A percentile compares a stretch with the other conserved stretches of the same genome.
phyloP scores from a whole-genome alignment of 768 basidiomycete genomes.

The Sistotremastrum niveocremeum region DNA sequence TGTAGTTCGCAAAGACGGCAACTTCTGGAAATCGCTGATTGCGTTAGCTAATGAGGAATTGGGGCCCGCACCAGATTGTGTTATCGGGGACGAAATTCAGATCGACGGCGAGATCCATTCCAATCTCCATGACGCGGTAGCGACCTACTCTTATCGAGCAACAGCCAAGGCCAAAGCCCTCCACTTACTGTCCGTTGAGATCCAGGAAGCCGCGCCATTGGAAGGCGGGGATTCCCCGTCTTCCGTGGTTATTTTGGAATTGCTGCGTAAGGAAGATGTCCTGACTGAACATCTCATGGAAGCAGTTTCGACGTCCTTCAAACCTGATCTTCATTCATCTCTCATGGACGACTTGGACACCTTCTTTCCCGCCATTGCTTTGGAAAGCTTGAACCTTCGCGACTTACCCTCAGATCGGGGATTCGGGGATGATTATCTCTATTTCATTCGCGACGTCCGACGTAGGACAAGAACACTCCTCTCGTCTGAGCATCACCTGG shows the following conservation, averaged over 20 bases:
- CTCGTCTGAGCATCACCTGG: conserved; percentile 28
- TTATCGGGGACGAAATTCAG: conserved; percentile 32
- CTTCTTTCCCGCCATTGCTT: conserved; percentile 43
- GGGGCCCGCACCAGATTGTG: conserved; percentile 60
- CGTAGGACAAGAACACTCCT: conserved; percentile 11
- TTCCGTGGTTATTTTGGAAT: too few species aligned
- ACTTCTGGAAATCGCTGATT: conserved; percentile 61
- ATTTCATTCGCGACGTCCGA: conserved; percentile 19
- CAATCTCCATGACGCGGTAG: conserved; percentile 45
- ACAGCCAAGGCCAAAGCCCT: conserved; percentile 63
- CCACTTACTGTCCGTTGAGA: conserved; percentile 32
- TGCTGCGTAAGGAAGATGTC: conserved; percentile 30
- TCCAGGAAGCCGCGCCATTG: too few species aligned
- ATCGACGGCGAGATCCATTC: conserved; percentile 40
- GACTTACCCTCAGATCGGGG: conserved; percentile 55
- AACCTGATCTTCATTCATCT: conserved; percentile 56
- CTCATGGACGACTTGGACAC: conserved; percentile 35
- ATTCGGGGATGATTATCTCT: conserved; percentile 75
- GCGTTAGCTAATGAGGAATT: conserved; percentile 54
- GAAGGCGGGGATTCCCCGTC: too few species aligned
- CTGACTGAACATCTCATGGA: conserved; percentile 54
- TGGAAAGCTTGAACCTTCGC: conserved; percentile 52
- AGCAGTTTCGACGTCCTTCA: conserved; percentile 57
- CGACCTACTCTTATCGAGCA: conserved; percentile 52
- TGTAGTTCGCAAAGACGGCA: conserved; percentile 36